These are phyloP conservation scores for Hyphopichia homilentoma DNA, from an alignment of 805 yeast species.

Conservation along the genomic window DNA sequence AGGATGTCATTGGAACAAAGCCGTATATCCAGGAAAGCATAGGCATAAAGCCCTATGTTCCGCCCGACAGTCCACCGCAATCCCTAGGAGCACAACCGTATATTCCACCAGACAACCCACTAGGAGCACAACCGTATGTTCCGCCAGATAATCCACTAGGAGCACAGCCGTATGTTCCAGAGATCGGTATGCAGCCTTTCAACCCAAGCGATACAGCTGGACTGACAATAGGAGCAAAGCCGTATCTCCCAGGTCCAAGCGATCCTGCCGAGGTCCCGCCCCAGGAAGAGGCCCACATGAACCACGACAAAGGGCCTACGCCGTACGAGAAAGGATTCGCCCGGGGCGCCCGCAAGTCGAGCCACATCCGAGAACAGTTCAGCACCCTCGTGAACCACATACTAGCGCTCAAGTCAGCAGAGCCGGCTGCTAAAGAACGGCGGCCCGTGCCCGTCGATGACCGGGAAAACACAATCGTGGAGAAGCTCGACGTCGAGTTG, in stretches of 20 bases:
- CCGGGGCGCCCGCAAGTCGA: conserved; percentile 28
- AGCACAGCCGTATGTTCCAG: neutral
- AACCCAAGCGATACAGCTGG: no score
- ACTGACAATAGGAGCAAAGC: no score
- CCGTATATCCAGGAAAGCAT: no score
- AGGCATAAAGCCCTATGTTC: neutral
- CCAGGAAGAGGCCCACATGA: neutral
- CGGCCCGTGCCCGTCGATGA: conserved; percentile 32
- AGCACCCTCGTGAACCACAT: conserved; percentile 7
- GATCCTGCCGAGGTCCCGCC: no score
- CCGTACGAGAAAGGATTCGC: conserved; percentile 35
- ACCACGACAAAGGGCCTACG: conserved; percentile 20
- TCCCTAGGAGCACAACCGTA: no score
- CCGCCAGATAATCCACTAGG: no score
- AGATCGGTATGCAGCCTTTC: conserved; percentile 13
- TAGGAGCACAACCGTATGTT: neutral
- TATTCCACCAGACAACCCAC: no score
- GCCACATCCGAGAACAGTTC: conserved; percentile 14
- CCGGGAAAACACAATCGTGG: conserved; percentile 26
- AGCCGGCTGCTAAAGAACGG: no score
- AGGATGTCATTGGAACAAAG: no score
- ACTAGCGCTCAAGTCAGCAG: conserved; percentile 3
- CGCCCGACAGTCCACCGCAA: no score
- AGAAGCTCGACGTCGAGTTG: conserved; percentile 33
- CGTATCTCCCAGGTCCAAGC: no score